A percentile compares a stretch with the other conserved stretches of the same genome.
These are phyloP conservation scores for Fremontodendron californicum DNA, from an alignment of 345 rosid genomes.

Conservation along the genomic window DNA sequence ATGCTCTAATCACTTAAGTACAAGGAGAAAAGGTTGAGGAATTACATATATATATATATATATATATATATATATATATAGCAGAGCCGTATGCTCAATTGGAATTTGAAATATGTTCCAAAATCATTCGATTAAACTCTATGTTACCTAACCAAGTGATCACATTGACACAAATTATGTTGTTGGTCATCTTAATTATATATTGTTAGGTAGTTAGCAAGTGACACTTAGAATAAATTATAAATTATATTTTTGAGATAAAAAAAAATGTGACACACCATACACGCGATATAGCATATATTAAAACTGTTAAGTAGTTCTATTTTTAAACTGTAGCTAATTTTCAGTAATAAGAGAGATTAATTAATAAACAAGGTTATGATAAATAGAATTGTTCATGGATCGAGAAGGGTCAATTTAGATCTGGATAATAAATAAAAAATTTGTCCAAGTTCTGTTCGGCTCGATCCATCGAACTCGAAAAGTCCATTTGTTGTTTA, in stretches of 20 bases:
- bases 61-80: no score
- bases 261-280: neutral
- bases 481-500: no score
- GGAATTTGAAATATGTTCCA: neutral
- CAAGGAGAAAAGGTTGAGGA: neutral
- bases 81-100: conserved; percentile 18
- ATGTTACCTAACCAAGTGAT: neutral
- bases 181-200: neutral
- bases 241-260: neutral
- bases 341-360: no score
- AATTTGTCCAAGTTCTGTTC: no score
- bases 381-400: no score
- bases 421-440: no score
- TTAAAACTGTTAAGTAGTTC: no score
- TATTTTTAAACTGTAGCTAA: neutral
- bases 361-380: no score
- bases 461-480: no score
- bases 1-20: neutral
- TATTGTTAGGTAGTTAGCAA: neutral
- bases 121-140: conserved; percentile 2
- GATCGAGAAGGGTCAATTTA: no score
- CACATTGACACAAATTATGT: neutral
- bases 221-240: neutral
- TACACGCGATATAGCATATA: neutral
- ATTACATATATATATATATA: no score